These are phyloP conservation scores for Harringtonia aguacate DNA, from an alignment of 2,329 filamentous ascomycete genomes.

Conservation along the genomic window DNA sequence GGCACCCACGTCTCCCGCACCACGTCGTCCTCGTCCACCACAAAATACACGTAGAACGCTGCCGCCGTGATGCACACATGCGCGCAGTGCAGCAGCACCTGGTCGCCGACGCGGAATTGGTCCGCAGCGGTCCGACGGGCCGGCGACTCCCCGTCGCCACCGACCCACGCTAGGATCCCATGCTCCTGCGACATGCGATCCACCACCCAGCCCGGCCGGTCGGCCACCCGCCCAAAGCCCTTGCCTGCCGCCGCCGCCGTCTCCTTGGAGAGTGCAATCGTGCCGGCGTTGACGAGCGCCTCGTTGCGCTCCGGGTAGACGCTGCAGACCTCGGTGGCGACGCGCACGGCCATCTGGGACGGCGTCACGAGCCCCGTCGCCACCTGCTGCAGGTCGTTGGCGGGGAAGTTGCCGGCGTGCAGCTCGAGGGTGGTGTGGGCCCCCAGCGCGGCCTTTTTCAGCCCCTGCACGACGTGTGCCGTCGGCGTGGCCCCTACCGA, in stretches of 20 bases:
- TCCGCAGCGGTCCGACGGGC: constrained; percentile 6
- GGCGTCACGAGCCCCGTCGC: constrained; percentile 45
- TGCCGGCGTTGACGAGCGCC: constrained; percentile 57
- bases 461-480: constrained; percentile 19
- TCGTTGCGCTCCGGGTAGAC: constrained; percentile 56
- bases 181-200: constrained; percentile 68
- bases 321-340: constrained; percentile 60
- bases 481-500: constrained; percentile 1
- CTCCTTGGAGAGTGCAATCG: constrained; percentile 45
- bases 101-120: constrained; percentile 22
- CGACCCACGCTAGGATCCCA: constrained; percentile 54
- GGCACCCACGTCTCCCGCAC: constrained; percentile 24
- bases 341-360: constrained; percentile 50
- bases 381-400: constrained; percentile 68
- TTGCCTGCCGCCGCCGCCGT: neutral
- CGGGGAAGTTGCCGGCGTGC: constrained; percentile 65
- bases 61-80: constrained; percentile 27
- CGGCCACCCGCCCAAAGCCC: constrained; percentile 16
- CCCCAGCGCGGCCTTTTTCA: neutral
- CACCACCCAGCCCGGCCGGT: constrained; percentile 49
- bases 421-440: constrained; percentile 43
- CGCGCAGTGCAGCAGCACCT: constrained; percentile 19
- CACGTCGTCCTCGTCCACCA: constrained; percentile 23
- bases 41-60: constrained; percentile 23
- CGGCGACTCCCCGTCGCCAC: neutral